A percentile compares a stretch with the other conserved stretches of the same genome.
These are phyloP conservation scores for Plasmodium vivax DNA, from an alignment of 169 alveolate genomes.

Conservation along the genomic window DNA sequence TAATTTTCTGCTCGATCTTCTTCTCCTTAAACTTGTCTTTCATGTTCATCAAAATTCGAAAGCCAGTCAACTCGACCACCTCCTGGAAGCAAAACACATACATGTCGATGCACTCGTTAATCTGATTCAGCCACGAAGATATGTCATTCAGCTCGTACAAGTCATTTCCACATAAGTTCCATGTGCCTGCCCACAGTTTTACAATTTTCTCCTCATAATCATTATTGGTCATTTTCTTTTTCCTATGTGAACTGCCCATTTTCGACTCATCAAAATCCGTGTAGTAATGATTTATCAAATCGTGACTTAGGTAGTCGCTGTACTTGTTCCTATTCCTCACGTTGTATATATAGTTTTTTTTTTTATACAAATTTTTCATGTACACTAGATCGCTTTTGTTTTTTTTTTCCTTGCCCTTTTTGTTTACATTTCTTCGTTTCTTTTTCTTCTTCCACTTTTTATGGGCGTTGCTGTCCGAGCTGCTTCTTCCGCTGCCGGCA, in stretches of 20 bases:
- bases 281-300: conserved; percentile 48
- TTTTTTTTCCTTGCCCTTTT: conserved; percentile 23
- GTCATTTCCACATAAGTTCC: conserved; percentile 83
- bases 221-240: conserved; percentile 29
- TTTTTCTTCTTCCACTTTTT: conserved; percentile 12
- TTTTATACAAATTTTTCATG: conserved; percentile 37
- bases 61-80: conserved; percentile 77
- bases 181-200: conserved; percentile 83
- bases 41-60: conserved; percentile 70
- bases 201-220: conserved; percentile 72
- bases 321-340: conserved; percentile 1
- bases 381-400: conserved; percentile 18
- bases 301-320: conserved; percentile 33
- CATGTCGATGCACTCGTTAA: conserved; percentile 73
- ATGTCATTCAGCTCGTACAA: conserved; percentile 78
- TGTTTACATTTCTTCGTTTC: not conserved
- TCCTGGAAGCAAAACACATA: conserved; percentile 84
- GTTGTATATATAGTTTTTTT: conserved; percentile 8
- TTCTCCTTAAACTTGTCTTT: conserved; percentile 67
- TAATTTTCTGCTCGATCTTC: conserved; percentile 68
- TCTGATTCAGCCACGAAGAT: conserved; percentile 78
- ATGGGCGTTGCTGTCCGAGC: not conserved
- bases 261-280: conserved; percentile 30
- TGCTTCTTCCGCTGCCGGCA: not conserved
- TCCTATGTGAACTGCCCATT: not conserved